phyloP scores from a whole-genome alignment of 306 rosid species.

The Sphenostylis stenocarpa region DNA sequence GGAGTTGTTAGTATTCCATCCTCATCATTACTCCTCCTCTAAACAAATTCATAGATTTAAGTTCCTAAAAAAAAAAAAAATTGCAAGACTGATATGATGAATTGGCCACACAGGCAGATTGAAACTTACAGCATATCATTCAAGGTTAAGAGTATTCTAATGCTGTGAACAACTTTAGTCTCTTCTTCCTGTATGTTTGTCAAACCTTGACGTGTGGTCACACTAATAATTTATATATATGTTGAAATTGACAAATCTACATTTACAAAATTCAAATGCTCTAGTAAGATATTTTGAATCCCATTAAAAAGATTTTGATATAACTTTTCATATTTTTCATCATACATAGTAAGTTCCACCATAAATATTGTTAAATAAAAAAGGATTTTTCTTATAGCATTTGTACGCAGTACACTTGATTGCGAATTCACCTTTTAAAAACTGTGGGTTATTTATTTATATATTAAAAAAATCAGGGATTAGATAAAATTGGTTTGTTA shows the following conservation, averaged over 20 bases:
- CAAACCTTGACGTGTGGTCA: neutral
- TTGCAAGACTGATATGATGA: neutral
- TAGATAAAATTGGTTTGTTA: constrained; percentile 19
- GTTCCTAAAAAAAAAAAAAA: neutral
- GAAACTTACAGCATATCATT: no score
- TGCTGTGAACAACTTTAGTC: neutral
- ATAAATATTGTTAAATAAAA: neutral
- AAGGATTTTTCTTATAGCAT: neutral
- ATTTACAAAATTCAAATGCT: neutral
- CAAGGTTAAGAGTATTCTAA: neutral
- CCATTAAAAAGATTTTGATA: no score
- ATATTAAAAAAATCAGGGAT: neutral
- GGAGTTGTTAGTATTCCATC: constrained; percentile 11
- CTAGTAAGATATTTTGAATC: neutral
- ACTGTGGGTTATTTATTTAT: neutral
- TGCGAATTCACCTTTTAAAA: constrained; percentile 1
- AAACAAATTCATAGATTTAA: neutral
- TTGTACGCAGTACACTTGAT: constrained; percentile 4
- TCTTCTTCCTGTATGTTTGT: constrained; percentile 13
- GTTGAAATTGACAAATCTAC: neutral
- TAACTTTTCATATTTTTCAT: no score
- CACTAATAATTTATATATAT: constrained; percentile 12
- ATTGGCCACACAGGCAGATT: no score
- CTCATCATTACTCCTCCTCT: neutral
- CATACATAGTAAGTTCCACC: no score